A percentile compares a stretch with the other conserved stretches of the same genome.
Conservation (phyloP, 2,329 filamentous ascomycete genomes). For the Graphium sp. region DNA sequence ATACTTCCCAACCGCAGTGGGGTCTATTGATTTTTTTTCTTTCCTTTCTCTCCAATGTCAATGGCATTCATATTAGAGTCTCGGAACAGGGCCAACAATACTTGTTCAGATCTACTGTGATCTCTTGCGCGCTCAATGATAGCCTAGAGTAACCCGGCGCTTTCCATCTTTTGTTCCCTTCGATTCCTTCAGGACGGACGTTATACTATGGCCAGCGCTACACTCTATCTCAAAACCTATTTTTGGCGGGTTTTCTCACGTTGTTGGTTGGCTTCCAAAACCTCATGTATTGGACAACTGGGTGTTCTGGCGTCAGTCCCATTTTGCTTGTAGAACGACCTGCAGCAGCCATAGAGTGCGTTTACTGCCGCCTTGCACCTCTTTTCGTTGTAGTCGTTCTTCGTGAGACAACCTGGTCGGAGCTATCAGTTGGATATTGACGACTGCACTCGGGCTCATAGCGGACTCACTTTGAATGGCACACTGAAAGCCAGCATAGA, state of each 20-base stretch:
- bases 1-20: too few species aligned
- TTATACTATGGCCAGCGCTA: conserved; percentile 7
- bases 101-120: conserved; percentile 75
- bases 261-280: conserved; percentile 36
- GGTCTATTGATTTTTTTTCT: conserved; percentile 16
- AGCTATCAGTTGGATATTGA: background rate
- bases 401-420: conserved; percentile 58
- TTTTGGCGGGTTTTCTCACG: background rate
- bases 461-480: conserved; percentile 64
- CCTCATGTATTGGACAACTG: conserved; percentile 70
- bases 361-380: conserved; percentile 67
- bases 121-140: conserved; percentile 96
- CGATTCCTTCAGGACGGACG: conserved; percentile 25
- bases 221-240: conserved; percentile 4
- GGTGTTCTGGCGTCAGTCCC: conserved; percentile 62
- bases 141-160: conserved; percentile 66
- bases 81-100: conserved; percentile 84
- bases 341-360: conserved; percentile 85
- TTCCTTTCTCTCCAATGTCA: conserved; percentile 54
- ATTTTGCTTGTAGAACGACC: conserved; percentile 66
- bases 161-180: conserved; percentile 51
- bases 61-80: conserved; percentile 98
- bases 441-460: background rate
- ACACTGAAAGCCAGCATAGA: conserved; percentile 37
- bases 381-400: conserved; percentile 70